A percentile compares a stretch with the other conserved stretches of the same genome.
These are phyloP conservation scores for Cornus controversa DNA, from an alignment of 148 eudicot genomes.

Conservation along the genomic window DNA sequence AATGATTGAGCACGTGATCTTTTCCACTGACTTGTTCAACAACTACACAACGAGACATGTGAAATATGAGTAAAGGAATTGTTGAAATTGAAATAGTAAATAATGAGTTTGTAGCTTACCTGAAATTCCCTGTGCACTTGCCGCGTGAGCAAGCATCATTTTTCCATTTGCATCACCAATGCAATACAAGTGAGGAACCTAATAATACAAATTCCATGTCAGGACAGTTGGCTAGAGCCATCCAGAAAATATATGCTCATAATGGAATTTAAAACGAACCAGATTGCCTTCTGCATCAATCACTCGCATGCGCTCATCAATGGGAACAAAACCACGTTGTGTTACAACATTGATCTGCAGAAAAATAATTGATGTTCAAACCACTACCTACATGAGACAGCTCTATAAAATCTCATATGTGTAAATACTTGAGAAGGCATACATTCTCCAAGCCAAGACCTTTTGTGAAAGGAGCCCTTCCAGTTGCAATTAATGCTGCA, in stretches of 20 bases:
- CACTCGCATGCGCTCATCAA: slow-evolving; percentile 88
- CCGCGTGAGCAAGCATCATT: slow-evolving; percentile 97
- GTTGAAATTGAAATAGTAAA: neutral
- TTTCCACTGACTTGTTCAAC: slow-evolving; percentile 84
- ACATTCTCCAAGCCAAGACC: slow-evolving; percentile 92
- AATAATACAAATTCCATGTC: slow-evolving; percentile 10
- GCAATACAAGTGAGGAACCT: slow-evolving; percentile 89
- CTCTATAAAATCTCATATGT: neutral
- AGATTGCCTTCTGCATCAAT: slow-evolving; percentile 69
- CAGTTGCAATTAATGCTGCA: slow-evolving; percentile 93
- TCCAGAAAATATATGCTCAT: neutral
- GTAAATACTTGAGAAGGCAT: neutral
- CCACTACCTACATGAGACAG: neutral
- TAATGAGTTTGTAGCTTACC: slow-evolving; percentile 30
- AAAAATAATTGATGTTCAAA: slow-evolving; percentile 2
- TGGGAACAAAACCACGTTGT: slow-evolving; percentile 85
- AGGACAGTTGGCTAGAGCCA: neutral
- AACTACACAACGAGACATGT: slow-evolving; percentile 37
- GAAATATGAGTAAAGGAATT: neutral
- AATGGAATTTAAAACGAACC: slow-evolving; percentile 29
- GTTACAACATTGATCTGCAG: slow-evolving; percentile 75
- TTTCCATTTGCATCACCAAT: slow-evolving; percentile 97
- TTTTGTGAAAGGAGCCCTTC: slow-evolving; percentile 88
- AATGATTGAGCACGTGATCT: slow-evolving; percentile 81
- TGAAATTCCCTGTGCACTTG: slow-evolving; percentile 94